Percentiles rank a stretch among this genome's conserved stretches.
Conservation (phyloP, 805 yeast genomes). For the Cyberlindnera americana region DNA sequence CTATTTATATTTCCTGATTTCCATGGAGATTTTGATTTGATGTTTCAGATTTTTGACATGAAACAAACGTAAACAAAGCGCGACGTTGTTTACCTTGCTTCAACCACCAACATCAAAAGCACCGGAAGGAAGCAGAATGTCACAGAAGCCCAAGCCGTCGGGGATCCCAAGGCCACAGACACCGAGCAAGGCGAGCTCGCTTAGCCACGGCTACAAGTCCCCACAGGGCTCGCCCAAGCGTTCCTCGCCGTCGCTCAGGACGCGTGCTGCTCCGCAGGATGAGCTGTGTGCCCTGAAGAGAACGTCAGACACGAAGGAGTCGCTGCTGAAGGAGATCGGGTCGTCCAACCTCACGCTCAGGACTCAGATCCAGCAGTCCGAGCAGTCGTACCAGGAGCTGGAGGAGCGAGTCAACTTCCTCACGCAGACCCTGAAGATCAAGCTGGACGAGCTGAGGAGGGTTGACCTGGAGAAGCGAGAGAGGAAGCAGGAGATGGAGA, state of each 20-base stretch:
- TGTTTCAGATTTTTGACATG: no score
- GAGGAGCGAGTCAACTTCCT: conserved; percentile 22
- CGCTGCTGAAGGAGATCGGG: conserved; percentile 21
- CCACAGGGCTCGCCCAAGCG: neutral
- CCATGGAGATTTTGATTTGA: no score
- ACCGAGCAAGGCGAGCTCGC: conserved; percentile 21
- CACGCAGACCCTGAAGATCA: conserved; percentile 25
- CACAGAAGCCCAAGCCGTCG: conserved; percentile 15
- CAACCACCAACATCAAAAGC: no score
- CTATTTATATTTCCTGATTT: no score
- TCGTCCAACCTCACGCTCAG: conserved; percentile 29
- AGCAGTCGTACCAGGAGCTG: conserved; percentile 33
- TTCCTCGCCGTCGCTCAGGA: neutral
- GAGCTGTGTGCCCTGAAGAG: conserved; percentile 15
- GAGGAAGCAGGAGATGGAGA: conserved; percentile 19
- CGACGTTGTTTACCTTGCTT: no score
- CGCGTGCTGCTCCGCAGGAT: neutral
- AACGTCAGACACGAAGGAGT: conserved; percentile 17
- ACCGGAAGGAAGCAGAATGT: no score
- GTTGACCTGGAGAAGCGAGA: conserved; percentile 27
- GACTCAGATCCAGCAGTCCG: conserved; percentile 37
- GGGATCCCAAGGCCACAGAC: conserved; percentile 22
- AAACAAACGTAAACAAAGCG: no score
- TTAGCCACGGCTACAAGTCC: conserved; percentile 17
- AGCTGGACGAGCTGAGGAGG: conserved; percentile 31